Evolutionary conservation across 139 green algal genomes (phyloP), one percentile per base, ranked within the genome.

Genomic region (Asterochloris sp.): DNA sequence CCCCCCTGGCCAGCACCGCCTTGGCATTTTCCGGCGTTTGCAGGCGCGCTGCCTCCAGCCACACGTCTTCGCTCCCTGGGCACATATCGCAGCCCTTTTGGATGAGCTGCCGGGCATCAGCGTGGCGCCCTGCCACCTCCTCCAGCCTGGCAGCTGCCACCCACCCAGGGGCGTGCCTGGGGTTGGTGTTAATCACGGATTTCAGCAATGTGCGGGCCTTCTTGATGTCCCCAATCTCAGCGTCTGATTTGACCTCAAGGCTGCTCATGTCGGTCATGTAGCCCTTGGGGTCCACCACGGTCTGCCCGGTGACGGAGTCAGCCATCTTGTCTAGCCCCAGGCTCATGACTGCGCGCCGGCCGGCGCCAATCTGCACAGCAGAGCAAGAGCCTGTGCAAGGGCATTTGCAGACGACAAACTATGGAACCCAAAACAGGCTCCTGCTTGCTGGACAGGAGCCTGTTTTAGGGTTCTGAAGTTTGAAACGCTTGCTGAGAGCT

Each of bases 191-290:
- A 77, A 97, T 98, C 26, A 99, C 96, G 27, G 82, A 93, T 88
- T 98, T 98, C 13, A 99, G 90, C 87, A 99, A 92, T 85, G 97
- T 91, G 16, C 97, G 89, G 17, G 97, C 97, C 84, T 98, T 98
- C 83, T 99, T 99, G 87, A 99, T 98, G 92, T 99, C 97, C 23
- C 83, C 89, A 64, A 99, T 98, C 83, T 99, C 97, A 11, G 95
- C 92, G 66, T 97, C 95, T 11, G 82, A 91, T 74, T 85, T 87
- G 63, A 94, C 81, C 54, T 92, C 91, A 74, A 95, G 95, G 78
- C 80, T 90, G 85, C 94, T 95, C 47, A 99, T 90, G 84, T 97
- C 94, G 13, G 97, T 99, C 61, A 99, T 90, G 90, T 99, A 99
- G 17, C 97, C 97, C 88, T 98, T 99, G 82, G 97, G 97, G 86